Evolutionary conservation across 2,329 filamentous ascomycete genomes (phyloP).

Genomic region (Neopestalotiopsis sp.): DNA sequence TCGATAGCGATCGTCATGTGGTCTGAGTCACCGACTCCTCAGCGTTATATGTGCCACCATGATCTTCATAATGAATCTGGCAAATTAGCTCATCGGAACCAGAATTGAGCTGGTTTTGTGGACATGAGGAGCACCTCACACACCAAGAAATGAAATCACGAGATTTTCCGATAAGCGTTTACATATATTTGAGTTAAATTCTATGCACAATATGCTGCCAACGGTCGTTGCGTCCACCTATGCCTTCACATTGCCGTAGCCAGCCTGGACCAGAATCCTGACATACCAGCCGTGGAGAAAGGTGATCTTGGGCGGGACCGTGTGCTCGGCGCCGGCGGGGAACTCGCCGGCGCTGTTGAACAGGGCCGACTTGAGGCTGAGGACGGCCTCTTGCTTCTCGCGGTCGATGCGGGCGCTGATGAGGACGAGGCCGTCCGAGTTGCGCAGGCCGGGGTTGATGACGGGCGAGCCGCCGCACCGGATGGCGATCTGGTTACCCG

Average conservation of each 20-base stretch:
- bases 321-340: constrained; percentile 24
- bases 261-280: constrained; percentile 33
- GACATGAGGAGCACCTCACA: too few species aligned
- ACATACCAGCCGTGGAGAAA: constrained; percentile 36
- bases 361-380: constrained; percentile 36
- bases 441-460: constrained; percentile 29
- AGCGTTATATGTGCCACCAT: too few species aligned
- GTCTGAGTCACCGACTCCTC: too few species aligned
- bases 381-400: constrained; percentile 33
- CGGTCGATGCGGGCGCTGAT: constrained; percentile 35
- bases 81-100: too few species aligned
- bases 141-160: too few species aligned
- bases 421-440: constrained; percentile 36
- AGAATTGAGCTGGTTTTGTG: too few species aligned
- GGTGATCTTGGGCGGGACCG: constrained; percentile 31
- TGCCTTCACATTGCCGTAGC: constrained; percentile 30
- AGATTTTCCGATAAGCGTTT: too few species aligned
- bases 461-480: constrained; percentile 36
- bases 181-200: too few species aligned
- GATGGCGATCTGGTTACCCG: constrained; percentile 33
- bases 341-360: constrained; percentile 33
- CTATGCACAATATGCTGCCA: too few species aligned
- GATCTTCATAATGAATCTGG: too few species aligned
- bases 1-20: too few species aligned
- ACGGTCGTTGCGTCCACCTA: constrained; percentile 15